Percentiles rank a stretch among this genome's conserved stretches.
These are phyloP conservation scores for Eudorina sp. DNA, from an alignment of 139 green algal genomes.

Conservation along the genomic window DNA sequence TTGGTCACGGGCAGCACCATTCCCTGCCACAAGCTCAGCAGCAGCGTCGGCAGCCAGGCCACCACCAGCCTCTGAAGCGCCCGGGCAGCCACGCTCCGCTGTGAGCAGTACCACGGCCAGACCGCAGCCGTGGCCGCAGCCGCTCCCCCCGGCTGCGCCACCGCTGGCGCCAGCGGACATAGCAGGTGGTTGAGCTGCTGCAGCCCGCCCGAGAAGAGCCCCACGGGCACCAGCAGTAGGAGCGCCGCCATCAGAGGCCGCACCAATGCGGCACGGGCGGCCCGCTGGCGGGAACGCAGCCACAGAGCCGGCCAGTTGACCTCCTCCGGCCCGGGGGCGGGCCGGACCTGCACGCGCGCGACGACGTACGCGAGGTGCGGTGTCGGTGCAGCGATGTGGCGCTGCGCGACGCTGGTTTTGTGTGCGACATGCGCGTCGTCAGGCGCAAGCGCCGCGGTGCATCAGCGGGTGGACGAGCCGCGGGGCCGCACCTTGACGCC, in stretches of 20 bases:
- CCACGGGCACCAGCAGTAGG: slow-evolving; percentile 69
- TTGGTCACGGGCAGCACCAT: slow-evolving; percentile 80
- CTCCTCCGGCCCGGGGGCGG: slow-evolving; percentile 76
- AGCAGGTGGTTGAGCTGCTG: slow-evolving; percentile 48
- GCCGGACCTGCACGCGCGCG: slow-evolving; percentile 35
- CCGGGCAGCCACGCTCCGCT: slow-evolving; percentile 24
- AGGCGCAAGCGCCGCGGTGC: too few relatives aligned
- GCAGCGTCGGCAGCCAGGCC: slow-evolving; percentile 77
- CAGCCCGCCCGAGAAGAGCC: slow-evolving; percentile 62
- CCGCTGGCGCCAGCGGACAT: neutral
- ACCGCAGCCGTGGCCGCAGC: neutral
- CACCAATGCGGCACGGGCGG: slow-evolving; percentile 57
- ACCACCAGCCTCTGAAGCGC: slow-evolving; percentile 76
- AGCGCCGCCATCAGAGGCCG: slow-evolving; percentile 58
- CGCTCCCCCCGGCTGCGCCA: neutral
- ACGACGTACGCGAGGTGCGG: neutral
- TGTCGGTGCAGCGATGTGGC: too few relatives aligned
- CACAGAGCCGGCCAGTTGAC: slow-evolving; percentile 72
- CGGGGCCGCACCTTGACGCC: too few relatives aligned
- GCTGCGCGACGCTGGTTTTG: too few relatives aligned
- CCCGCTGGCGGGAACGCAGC: slow-evolving; percentile 64
- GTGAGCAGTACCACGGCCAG: slow-evolving; percentile 77
- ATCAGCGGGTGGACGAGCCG: too few relatives aligned
- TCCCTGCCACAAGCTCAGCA: slow-evolving; percentile 88
- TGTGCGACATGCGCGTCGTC: too few relatives aligned